phyloP scores from a whole-genome alignment of 75 land plant species.

The Chamaecyparis obtusa region DNA sequence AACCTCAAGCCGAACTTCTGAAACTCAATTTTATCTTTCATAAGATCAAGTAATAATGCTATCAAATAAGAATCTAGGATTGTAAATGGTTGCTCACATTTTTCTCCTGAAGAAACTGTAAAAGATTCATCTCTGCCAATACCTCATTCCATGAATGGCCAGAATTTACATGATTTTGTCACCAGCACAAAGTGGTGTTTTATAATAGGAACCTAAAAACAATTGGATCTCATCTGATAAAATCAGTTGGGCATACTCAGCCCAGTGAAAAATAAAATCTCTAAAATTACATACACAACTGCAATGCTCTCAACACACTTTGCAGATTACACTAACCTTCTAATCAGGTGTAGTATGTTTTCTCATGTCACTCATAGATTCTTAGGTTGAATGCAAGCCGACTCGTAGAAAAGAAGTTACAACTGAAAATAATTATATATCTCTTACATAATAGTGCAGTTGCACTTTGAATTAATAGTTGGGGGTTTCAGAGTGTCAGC shows the following conservation, averaged over 20 bases:
- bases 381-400: conserved; percentile 13
- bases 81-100: neutral
- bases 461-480: conserved; percentile 72
- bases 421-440: conserved; percentile 6
- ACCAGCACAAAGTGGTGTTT: conserved; percentile 21
- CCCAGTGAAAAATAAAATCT: conserved; percentile 16
- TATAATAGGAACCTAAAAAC: conserved; percentile 21
- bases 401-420: conserved; percentile 4
- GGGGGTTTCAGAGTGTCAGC: conserved; percentile 47
- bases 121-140: conserved; percentile 13
- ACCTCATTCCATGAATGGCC: conserved; percentile 11
- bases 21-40: conserved; percentile 3
- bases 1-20: conserved; percentile 1
- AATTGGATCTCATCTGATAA: conserved; percentile 14
- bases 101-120: conserved; percentile 9
- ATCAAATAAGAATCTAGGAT: neutral
- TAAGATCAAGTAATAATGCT: neutral
- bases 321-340: conserved; percentile 7
- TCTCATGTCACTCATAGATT: neutral
- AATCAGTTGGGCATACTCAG: conserved; percentile 14
- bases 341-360: conserved; percentile 10
- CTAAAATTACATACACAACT: conserved; percentile 13
- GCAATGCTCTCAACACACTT: conserved; percentile 7
- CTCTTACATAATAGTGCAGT: conserved; percentile 62
- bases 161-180: conserved; percentile 19